Evolutionary conservation across 805 yeast genomes (phyloP).

Genomic region (Starmera caribaea): DNA sequence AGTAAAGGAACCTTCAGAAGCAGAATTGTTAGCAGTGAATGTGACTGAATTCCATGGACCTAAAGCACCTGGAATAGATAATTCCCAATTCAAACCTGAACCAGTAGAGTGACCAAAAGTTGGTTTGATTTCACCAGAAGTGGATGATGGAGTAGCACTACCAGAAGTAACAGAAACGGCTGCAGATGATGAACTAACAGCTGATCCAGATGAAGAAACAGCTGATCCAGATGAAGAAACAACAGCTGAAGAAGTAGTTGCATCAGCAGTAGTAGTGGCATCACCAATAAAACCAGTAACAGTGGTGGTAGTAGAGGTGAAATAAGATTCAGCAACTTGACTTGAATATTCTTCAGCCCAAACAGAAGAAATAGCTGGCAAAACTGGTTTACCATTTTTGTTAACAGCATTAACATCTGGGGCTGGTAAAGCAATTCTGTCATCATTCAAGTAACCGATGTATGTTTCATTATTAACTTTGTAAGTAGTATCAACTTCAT

Average conservation of each 20-base stretch:
- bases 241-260: conserved; percentile 4
- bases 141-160: too few species aligned
- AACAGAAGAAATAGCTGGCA: conserved; percentile 21
- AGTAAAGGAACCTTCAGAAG: too few species aligned
- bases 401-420: conserved; percentile 27
- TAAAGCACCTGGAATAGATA: too few species aligned
- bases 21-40: too few species aligned
- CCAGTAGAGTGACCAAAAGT: too few species aligned
- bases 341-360: conserved; percentile 22
- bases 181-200: not conserved
- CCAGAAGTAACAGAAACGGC: too few species aligned
- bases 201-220: conserved; percentile 5
- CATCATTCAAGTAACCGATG: conserved; percentile 23
- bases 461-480: conserved; percentile 24
- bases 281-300: conserved; percentile 8
- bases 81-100: too few species aligned
- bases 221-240: conserved; percentile 5
- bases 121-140: too few species aligned
- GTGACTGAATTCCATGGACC: too few species aligned
- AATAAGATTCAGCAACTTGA: conserved; percentile 19
- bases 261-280: conserved; percentile 9
- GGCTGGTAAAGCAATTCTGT: conserved; percentile 22
- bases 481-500: conserved; percentile 24
- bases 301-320: conserved; percentile 25
- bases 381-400: conserved; percentile 24